Evolutionary conservation across 1,139 yeast species (phyloP).

Genomic region (Suhomyces bokatorum): DNA sequence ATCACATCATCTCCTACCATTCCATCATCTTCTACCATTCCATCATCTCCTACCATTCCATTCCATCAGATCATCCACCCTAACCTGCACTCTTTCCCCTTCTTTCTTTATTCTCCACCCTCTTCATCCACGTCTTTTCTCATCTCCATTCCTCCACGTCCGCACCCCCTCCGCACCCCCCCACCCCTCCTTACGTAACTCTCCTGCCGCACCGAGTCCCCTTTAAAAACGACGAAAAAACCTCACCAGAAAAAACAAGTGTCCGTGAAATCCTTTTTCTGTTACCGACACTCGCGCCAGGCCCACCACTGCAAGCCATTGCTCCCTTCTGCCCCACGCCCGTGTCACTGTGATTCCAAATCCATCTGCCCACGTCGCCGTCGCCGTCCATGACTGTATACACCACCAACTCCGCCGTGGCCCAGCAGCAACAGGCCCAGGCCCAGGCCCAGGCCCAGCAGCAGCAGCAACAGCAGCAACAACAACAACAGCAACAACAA

Average conservation of each 20-base stretch:
- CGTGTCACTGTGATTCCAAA: neutral
- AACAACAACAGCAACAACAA: constrained; percentile 38
- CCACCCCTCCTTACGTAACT: constrained; percentile 5
- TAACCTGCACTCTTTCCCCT: neutral
- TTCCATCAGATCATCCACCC: no score
- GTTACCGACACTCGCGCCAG: constrained; percentile 3
- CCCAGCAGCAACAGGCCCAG: constrained; percentile 27
- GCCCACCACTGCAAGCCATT: constrained; percentile 1
- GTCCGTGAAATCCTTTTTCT: constrained; percentile 7
- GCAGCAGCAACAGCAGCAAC: constrained; percentile 33
- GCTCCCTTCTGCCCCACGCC: neutral
- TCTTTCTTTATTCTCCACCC: neutral
- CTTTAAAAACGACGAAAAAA: constrained; percentile 12
- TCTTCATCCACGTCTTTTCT: neutral
- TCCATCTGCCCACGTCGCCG: neutral
- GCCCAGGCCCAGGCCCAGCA: constrained; percentile 23
- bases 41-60: no score
- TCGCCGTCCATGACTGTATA: constrained; percentile 37
- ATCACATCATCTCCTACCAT: no score
- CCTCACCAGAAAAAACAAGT: constrained; percentile 9
- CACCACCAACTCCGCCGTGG: constrained; percentile 36
- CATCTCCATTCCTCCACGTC: no score
- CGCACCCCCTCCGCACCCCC: neutral
- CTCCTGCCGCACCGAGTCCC: constrained; percentile 9
- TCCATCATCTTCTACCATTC: no score